Conservation (phyloP, 345 rosid species). For the Bruguiera gymnorhiza region DNA sequence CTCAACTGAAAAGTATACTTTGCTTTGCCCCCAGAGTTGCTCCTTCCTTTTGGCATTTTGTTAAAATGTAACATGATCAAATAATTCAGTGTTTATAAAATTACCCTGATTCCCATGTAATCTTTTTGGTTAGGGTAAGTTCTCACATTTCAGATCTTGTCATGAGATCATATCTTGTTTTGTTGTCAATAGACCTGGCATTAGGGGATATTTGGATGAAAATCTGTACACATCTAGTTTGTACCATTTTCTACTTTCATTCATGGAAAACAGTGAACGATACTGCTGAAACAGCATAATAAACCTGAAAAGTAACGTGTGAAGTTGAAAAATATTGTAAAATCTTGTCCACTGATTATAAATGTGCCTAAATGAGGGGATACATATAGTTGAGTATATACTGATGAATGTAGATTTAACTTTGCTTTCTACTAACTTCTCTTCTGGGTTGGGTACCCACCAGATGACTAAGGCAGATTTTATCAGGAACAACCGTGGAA, state of each 20-base stretch:
- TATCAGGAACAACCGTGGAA: conserved; percentile 83
- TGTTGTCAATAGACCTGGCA: not conserved
- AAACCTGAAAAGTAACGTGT: not conserved
- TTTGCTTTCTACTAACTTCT: conserved; percentile 30
- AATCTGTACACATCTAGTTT: not conserved
- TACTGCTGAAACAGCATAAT: not conserved
- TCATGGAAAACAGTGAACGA: not conserved
- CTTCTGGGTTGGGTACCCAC: conserved; percentile 25
- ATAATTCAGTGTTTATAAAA: too few relatives aligned
- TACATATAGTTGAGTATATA: conserved; percentile 3
- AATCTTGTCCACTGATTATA: not conserved
- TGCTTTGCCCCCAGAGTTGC: not conserved
- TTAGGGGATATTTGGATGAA: not conserved
- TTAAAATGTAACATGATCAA: too few relatives aligned
- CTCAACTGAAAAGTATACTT: too few relatives aligned
- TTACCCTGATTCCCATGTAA: not conserved
- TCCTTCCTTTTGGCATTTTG: not conserved
- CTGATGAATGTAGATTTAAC: not conserved
- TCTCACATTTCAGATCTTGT: not conserved
- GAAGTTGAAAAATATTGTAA: not conserved
- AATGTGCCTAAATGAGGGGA: not conserved
- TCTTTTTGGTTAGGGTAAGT: not conserved
- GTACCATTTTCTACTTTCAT: not conserved
- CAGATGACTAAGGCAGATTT: conserved; percentile 94
- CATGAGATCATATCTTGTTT: not conserved